Percentiles rank a stretch among this genome's conserved stretches.
Evolutionary conservation across 2,329 filamentous ascomycete genomes (phyloP).

Genomic region (Scytalidium sp.): DNA sequence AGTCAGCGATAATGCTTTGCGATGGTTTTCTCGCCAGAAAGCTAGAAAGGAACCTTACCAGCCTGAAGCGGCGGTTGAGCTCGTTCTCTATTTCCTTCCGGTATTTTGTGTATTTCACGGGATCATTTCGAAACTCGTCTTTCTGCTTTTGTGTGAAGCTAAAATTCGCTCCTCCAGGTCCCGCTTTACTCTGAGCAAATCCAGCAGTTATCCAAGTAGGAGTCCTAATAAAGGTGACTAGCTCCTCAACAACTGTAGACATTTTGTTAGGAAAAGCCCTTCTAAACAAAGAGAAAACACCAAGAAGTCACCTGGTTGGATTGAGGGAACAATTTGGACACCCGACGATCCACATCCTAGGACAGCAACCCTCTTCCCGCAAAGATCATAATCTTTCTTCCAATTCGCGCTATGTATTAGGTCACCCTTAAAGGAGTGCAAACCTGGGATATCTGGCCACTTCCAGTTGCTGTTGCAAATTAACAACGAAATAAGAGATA

Average conservation of each 20-base stretch:
- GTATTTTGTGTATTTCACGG: conserved; percentile 12
- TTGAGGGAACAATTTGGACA: conserved; percentile 48
- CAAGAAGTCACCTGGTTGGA: conserved; percentile 38
- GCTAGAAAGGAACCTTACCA: conserved; percentile 5
- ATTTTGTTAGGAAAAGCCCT: conserved; percentile 26
- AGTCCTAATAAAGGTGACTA: no score
- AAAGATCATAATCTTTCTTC: conserved; percentile 47
- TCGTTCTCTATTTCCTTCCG: conserved; percentile 15
- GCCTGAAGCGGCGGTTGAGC: conserved; percentile 21
- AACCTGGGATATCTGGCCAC: conserved; percentile 49
- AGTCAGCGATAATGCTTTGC: neutral
- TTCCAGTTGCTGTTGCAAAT: conserved; percentile 29
- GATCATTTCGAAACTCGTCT: conserved; percentile 11
- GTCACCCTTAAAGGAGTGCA: conserved; percentile 46
- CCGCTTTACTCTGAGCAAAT: conserved; percentile 19
- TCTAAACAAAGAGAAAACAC: no score
- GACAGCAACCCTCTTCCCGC: conserved; percentile 44
- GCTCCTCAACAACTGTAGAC: neutral
- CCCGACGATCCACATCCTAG: conserved; percentile 56
- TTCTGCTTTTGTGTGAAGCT: neutral
- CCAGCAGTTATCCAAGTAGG: no score
- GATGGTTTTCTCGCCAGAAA: neutral
- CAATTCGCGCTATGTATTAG: conserved; percentile 55
- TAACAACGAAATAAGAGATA: conserved; percentile 1
- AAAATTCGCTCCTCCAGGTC: conserved; percentile 6